Base-by-base conservation (phyloP, 768 basidiomycete genomes). In the Asterophora lycoperdoides region DNA sequence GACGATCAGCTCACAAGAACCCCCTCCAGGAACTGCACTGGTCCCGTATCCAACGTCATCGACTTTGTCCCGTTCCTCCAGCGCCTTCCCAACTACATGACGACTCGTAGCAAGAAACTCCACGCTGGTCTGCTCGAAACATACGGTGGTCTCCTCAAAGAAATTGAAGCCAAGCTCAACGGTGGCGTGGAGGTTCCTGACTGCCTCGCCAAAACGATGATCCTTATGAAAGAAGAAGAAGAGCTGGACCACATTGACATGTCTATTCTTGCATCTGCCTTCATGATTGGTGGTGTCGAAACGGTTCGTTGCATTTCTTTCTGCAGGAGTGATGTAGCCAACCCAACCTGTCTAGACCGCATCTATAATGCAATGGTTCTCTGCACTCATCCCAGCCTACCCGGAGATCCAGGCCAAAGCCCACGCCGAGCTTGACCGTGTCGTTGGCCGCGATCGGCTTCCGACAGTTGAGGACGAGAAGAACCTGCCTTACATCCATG, bases 281-380 rank as follows among this genome's bases (percentile, higher is more conserved):
- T 75, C 52, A 73, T 70, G 63, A 68, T 75, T 9, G 74, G 69
- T 4, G 74, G 74, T 10, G 69, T 75, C n/a, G 67, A 75, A 48
- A 68, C 74, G 26, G 73, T 72, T 37, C 15, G 63, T 56, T 4
- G 13, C 18, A 35, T 54, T 41, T 34, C 28, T 14, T 26, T 35
- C 28, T 7, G 39, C 32, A 15, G 2, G 7, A n/a, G 18, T 41
- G 18, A 17, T 35, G 37, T 48, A 39, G 51, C 49, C 29, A 23
- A 23, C 23, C 33, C 38, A 6, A n/a, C 38, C 20, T 14, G 4
- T n/a, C 10, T 30, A 71, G 69, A 68, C 68, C 1, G 60, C 70
- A 19, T 64, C 62, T 5, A 63, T 71, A 44, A 66, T 73, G 51
- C 64, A 68, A 49, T 69, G 68, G 65, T 71, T 71, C 58, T 63